Base-by-base conservation (phyloP, 345 rosid genomes). In the Trapa incisa region DNA sequence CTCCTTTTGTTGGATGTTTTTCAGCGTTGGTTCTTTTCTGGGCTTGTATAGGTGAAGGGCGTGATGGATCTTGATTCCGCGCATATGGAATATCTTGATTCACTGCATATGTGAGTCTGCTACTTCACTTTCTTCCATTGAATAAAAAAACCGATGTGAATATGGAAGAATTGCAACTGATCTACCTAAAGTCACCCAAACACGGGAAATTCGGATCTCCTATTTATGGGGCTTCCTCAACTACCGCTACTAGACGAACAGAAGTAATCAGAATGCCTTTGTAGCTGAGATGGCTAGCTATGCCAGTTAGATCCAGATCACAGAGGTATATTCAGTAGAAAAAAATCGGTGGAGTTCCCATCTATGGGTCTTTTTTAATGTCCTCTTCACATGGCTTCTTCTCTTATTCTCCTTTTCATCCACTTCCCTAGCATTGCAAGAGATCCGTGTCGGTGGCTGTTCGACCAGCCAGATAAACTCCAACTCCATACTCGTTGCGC, bases 51-150 rank as follows among this genome's bases (percentile, higher is more conserved):
- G 99, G 99, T 91, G 75, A 89, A 85, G 73, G 99, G 91, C 72
- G 83, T 91, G 84, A 94, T 88, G 92, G 99, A 91, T 82, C 84
- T 94, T 53, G 89, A 94, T 75, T 72, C 80, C 7, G 89, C 87
- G 72, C 99, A 90, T 79, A 84, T 88, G 96, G 88, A 85, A 76
- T 93, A 90, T 73, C 82, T 93, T 63, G 87, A 91, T 73, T 82
- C 96, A 5, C 77, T 85, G 35, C 77, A 85, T 77, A 85, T 88
- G 99, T 91, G 84, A 83, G 99, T 83, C 73, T 41, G 77, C 68
- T 58, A 32, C 35, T 35, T n/a, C 4, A 4, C 15, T 33, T 43
- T 65, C 37, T n/a, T 15, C 5, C 6, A 33, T 37, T 65, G 65
- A 17, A 83, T 71, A 80, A 82, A 38, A 87, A 78, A 68, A 88